Evolutionary conservation across 352 stramenopile genomes (phyloP).

Genomic region (Phytopythium sindhum): DNA sequence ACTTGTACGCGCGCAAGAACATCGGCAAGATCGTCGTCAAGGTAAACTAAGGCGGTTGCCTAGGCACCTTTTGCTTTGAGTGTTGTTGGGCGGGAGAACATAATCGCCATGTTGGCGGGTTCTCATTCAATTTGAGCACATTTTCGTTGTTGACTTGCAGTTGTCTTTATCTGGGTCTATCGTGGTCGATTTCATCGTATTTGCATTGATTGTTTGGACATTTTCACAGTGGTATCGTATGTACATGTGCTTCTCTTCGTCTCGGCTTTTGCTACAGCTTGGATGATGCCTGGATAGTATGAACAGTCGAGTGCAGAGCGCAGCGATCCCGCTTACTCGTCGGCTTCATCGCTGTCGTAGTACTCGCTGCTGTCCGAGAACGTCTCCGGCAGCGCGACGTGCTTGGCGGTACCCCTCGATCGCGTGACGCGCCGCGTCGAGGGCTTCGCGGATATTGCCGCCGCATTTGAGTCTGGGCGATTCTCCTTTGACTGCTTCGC

Average conservation of each 20-base stretch:
- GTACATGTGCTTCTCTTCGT: not conserved
- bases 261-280: not conserved
- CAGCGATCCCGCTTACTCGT: not conserved
- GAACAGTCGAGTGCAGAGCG: not conserved
- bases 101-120: too few relatives aligned
- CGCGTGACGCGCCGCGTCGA: conserved; percentile 4
- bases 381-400: not conserved
- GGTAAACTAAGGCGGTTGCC: conserved; percentile 12
- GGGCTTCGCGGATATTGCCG: not conserved
- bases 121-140: not conserved
- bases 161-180: not conserved
- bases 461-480: not conserved
- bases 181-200: not conserved
- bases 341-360: not conserved
- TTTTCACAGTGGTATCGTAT: not conserved
- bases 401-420: not conserved
- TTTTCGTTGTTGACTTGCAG: not conserved
- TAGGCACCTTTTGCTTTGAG: too few relatives aligned
- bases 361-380: conserved; percentile 5
- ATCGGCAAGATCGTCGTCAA: conserved; percentile 84
- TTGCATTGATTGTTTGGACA: not conserved
- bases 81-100: not conserved
- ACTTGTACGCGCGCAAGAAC: conserved; percentile 76
- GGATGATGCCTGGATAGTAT: not conserved
- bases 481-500: conserved; percentile 3